phyloP scores from a whole-genome alignment of 2,329 filamentous ascomycete genomes.

The Chrysoporthe puriensis region DNA sequence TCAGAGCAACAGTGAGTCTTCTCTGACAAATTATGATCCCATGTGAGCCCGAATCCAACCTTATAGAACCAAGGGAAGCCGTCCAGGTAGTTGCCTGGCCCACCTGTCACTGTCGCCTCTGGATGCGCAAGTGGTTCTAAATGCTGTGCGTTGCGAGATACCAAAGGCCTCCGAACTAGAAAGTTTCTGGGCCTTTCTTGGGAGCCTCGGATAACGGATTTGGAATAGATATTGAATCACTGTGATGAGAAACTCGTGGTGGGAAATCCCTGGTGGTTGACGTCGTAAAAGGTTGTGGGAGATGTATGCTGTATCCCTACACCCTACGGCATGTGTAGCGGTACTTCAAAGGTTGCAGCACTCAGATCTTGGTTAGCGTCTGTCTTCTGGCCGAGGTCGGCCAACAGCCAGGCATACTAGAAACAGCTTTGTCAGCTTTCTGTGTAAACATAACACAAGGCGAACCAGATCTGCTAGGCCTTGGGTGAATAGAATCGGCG shows the following conservation, averaged over 20 bases:
- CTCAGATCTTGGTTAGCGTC: conserved; percentile 13
- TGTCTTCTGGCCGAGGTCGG: conserved; percentile 28
- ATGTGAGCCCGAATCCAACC: not conserved
- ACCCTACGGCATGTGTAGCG: conserved; percentile 5
- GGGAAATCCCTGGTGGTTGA: not conserved
- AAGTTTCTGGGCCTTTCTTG: not conserved
- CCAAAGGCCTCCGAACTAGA: not conserved
- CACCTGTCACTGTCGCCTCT: not conserved
- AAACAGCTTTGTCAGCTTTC: not conserved
- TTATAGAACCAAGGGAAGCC: not conserved
- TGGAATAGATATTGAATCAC: not conserved
- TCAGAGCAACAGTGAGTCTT: not conserved
- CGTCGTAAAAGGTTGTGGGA: not conserved
- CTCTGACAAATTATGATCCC: not conserved
- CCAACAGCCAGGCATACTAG: not conserved
- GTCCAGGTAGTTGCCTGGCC: not conserved
- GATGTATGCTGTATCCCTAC: conserved; percentile 15
- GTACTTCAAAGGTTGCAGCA: conserved; percentile 13
- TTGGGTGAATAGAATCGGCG: no score
- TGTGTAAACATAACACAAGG: not conserved
- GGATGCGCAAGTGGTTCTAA: not conserved
- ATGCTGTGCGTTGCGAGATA: not conserved
- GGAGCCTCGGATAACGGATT: not conserved
- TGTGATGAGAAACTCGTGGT: not conserved
- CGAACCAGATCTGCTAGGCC: not conserved